These are phyloP conservation scores for Orbilia oligospora DNA, from an alignment of 2,329 filamentous ascomycete species.

Conservation along the genomic window DNA sequence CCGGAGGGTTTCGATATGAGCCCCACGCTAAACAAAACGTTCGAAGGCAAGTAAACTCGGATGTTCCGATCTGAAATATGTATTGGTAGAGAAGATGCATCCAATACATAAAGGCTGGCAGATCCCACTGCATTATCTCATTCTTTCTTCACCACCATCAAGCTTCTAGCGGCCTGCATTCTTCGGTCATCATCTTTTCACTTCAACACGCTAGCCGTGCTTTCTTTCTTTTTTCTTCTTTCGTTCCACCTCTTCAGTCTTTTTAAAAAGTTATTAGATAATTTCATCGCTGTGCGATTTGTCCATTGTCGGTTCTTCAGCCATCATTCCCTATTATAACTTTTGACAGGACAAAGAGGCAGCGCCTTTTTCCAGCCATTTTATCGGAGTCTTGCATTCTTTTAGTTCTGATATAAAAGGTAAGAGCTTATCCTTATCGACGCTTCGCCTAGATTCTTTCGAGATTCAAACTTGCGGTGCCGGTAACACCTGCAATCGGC, in stretches of 20 bases:
- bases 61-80: constrained; percentile 33
- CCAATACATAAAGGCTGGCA: constrained; percentile 57
- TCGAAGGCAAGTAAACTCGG: constrained; percentile 23
- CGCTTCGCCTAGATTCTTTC: constrained; percentile 19
- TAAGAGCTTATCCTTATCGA: constrained; percentile 30
- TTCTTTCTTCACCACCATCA: constrained; percentile 45
- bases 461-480: constrained; percentile 13
- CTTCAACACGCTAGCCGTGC: constrained; percentile 59
- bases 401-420: constrained; percentile 49
- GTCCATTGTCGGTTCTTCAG: constrained; percentile 36
- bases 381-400: constrained; percentile 40
- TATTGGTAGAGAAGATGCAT: constrained; percentile 12
- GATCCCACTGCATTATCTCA: constrained; percentile 46
- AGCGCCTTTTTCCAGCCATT: constrained; percentile 44
- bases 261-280: constrained; percentile 29
- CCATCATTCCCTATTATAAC: constrained; percentile 47
- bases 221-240: constrained; percentile 44
- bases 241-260: constrained; percentile 35
- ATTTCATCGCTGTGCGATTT: constrained; percentile 60
- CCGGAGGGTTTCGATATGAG: constrained; percentile 48
- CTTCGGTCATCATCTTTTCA: constrained; percentile 51
- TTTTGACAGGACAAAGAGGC: constrained; percentile 47
- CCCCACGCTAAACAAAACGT: constrained; percentile 45
- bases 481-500: constrained; percentile 34
- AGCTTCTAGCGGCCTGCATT: constrained; percentile 52